Conservation (phyloP, 2,329 filamentous ascomycete genomes). For the Aspergillus fructus region DNA sequence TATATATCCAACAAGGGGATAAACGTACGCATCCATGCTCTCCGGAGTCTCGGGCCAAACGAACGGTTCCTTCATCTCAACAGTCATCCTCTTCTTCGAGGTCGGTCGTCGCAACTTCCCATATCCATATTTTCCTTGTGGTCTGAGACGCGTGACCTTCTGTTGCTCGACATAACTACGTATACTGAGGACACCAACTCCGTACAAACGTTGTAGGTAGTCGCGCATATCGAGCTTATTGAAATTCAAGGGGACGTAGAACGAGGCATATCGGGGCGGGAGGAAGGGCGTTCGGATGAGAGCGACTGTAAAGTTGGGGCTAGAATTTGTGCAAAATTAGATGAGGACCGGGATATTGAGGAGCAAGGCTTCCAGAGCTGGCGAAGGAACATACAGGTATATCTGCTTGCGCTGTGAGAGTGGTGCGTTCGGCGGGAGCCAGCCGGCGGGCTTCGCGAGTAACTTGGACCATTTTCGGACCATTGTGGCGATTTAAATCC, state of each 20-base stretch:
- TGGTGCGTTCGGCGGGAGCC: conserved; percentile 26
- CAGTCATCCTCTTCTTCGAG: conserved; percentile 87
- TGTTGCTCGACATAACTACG: conserved; percentile 77
- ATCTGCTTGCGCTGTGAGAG: conserved; percentile 43
- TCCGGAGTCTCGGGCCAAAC: conserved; percentile 74
- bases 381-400: conserved; percentile 53
- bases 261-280: conserved; percentile 79
- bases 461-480: conserved; percentile 30
- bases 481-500: conserved; percentile 22
- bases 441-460: conserved; percentile 26
- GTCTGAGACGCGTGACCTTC: conserved; percentile 52
- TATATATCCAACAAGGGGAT: background rate
- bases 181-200: conserved; percentile 68
- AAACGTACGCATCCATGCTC: conserved; percentile 57
- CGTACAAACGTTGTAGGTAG: conserved; percentile 87
- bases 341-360: background rate
- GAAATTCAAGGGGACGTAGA: conserved; percentile 86
- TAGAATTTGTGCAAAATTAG: conserved; percentile 36
- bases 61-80: conserved; percentile 84
- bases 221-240: conserved; percentile 96
- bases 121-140: conserved; percentile 40
- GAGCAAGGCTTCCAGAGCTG: too few relatives aligned
- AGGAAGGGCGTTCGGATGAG: conserved; percentile 72
- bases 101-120: conserved; percentile 68
- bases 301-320: conserved; percentile 77